A percentile compares a stretch with the other conserved stretches of the same genome.
Evolutionary conservation across 306 rosid genomes (phyloP).

Genomic region (Carpinus fangiana): DNA sequence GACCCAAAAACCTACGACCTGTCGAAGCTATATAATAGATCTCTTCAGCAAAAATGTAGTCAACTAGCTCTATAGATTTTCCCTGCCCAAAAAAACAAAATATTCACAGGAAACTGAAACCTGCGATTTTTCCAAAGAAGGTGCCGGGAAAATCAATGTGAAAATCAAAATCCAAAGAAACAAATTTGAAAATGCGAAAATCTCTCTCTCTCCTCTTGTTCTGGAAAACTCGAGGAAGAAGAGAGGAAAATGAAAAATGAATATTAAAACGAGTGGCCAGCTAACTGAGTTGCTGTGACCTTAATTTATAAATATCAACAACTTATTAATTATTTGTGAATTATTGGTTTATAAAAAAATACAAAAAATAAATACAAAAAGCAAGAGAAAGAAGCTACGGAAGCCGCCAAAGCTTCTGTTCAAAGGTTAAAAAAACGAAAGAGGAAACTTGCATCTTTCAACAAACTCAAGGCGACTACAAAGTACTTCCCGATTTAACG

Average conservation of each 20-base stretch:
- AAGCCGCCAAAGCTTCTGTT: conserved; percentile 47
- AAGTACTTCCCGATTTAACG: conserved; percentile 6
- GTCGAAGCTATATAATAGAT: conserved; percentile 40
- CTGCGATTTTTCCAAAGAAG: conserved; percentile 4
- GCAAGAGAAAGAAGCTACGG: conserved; percentile 13
- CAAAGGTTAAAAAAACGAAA: conserved; percentile 14
- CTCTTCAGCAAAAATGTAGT: conserved; percentile 45
- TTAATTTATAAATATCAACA: conserved; percentile 33
- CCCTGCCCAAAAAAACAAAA: neutral
- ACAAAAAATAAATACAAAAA: neutral
- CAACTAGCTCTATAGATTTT: conserved; percentile 22
- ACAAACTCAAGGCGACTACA: neutral
- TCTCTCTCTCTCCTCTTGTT: conserved; percentile 26
- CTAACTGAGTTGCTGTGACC: conserved; percentile 63
- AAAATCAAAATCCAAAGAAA: conserved; percentile 31
- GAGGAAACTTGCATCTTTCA: neutral
- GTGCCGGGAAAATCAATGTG: conserved; percentile 29
- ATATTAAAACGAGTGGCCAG: conserved; percentile 75
- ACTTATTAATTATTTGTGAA: conserved; percentile 34
- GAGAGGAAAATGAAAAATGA: conserved; percentile 32
- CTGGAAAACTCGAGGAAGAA: conserved; percentile 48
- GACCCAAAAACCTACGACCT: conserved; percentile 11
- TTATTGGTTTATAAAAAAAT: conserved; percentile 23
- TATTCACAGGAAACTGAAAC: conserved; percentile 20
- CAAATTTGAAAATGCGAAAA: conserved; percentile 31